Base-by-base conservation (phyloP, 768 basidiomycete species). In the Lactarius psammicola region DNA sequence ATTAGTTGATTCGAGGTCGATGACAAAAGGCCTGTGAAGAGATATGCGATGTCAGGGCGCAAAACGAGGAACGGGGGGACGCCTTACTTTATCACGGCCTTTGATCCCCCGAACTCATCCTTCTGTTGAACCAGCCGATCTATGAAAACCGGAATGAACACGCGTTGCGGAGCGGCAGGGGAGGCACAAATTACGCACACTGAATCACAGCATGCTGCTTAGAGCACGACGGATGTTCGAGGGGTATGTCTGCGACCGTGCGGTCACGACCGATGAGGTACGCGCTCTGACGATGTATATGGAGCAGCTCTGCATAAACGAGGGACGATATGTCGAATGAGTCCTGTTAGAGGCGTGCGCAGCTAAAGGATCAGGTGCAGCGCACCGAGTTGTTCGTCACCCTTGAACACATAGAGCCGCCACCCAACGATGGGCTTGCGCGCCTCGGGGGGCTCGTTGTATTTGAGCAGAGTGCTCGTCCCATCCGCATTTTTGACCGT, bases 161-260 rank as follows among this genome's bases (percentile, higher is more conserved):
- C 36, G 60, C n/a, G 31, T 56, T 31, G 61, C 46, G 18, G 62
- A n/a, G n/a, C n/a, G n/a, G n/a, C n/a, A 40, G 44, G 0, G 61
- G 26, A 54, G 17, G 26, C 15, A 28, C 46, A 34, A 66, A 49
- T 55, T 34, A 75, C 87, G 31, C 73, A 90, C 90, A 94, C 78
- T 99, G 97, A 34, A 99, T 90, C 3, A 88, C 96, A 20, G 96
- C 95, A 73, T 99, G 97, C 74, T 99, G 97, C 74, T 99, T 99
- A 0, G 97, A 98, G 69, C 93, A 94, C 8, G 96, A 98, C 3
- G 95, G 95, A 74, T 99, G 96, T 65, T 96, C 94, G 49, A 98
- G 79, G 20, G 90, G 82, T 68, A 99, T 93, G 70, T 92, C 90
- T 69, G 89, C 83, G 30, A 97, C 94, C 26, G 90, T 80, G 31